phyloP scores from a whole-genome alignment of 306 rosid genomes.

The Prunus padus region DNA sequence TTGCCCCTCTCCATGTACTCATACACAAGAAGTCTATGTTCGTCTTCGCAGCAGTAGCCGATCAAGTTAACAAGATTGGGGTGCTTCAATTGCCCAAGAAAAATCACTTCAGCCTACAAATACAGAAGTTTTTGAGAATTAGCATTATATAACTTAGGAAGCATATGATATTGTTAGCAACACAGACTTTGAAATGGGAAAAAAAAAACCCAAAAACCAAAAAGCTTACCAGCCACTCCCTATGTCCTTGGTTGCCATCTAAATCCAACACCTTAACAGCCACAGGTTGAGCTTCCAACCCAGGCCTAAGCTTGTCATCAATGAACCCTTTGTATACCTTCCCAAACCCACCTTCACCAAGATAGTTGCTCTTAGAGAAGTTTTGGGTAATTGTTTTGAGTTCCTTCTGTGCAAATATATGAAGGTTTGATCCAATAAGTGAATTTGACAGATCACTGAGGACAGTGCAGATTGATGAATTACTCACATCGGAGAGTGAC shows the following conservation, averaged over 20 bases:
- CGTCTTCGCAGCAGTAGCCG: slow-evolving; percentile 91
- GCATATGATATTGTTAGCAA: neutral
- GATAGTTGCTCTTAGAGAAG: slow-evolving; percentile 52
- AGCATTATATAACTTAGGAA: neutral
- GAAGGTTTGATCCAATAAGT: slow-evolving; percentile 70
- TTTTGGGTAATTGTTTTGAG: slow-evolving; percentile 55
- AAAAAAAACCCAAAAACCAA: too few relatives aligned
- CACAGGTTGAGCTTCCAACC: slow-evolving; percentile 54
- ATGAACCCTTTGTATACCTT: slow-evolving; percentile 82
- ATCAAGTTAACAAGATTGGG: slow-evolving; percentile 80
- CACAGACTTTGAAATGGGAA: neutral
- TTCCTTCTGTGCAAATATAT: slow-evolving; percentile 65
- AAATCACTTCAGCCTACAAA: slow-evolving; percentile 76
- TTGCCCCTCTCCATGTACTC: slow-evolving; percentile 81
- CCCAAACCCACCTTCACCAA: slow-evolving; percentile 97
- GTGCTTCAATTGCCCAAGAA: slow-evolving; percentile 89
- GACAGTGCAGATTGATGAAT: slow-evolving; percentile 54
- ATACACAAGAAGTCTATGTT: slow-evolving; percentile 83
- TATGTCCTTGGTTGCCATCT: slow-evolving; percentile 88
- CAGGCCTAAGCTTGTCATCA: slow-evolving; percentile 56
- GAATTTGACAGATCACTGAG: slow-evolving; percentile 80
- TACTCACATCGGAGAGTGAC: slow-evolving; percentile 70
- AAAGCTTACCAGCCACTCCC: slow-evolving; percentile 88
- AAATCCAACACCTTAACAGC: slow-evolving; percentile 83
- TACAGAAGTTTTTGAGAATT: neutral